Conservation (phyloP, 208 protist species). For the Crithidia fasciculata region DNA sequence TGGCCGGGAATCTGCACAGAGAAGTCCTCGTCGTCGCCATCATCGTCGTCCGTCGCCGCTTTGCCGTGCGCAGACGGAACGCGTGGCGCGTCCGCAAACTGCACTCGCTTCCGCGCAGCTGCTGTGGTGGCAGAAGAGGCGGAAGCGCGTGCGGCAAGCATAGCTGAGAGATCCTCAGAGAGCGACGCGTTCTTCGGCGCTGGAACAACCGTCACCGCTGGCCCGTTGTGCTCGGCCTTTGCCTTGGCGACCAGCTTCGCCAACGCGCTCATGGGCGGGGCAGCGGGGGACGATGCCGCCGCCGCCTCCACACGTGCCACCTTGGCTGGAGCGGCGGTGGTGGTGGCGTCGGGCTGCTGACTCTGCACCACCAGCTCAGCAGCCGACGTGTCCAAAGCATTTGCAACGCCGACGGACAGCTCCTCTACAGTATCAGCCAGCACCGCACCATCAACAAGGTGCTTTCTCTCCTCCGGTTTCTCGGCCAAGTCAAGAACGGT, state of each 20-base stretch:
- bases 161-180: slow-evolving; percentile 6
- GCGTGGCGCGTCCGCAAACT: slow-evolving; percentile 11
- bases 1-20: slow-evolving; percentile 11
- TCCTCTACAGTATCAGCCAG: neutral
- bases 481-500: neutral
- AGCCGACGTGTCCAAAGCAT: neutral
- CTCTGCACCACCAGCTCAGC: neutral
- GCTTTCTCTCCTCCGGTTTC: neutral
- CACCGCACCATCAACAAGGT: neutral
- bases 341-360: neutral
- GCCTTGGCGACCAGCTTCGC: slow-evolving; percentile 56
- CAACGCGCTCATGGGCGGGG: slow-evolving; percentile 42
- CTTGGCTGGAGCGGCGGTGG: slow-evolving; percentile 1
- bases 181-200: slow-evolving; percentile 9
- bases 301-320: slow-evolving; percentile 7
- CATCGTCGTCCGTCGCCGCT: neutral
- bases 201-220: slow-evolving; percentile 6
- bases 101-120: slow-evolving; percentile 12
- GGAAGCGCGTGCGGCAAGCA: slow-evolving; percentile 2
- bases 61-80: neutral
- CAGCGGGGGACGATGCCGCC: neutral
- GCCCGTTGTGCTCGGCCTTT: slow-evolving; percentile 42
- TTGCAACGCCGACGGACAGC: neutral
- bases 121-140: neutral
- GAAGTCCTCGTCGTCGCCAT: slow-evolving; percentile 60